These are phyloP conservation scores for Coccomyxa sp. DNA, from an alignment of 139 green algal species.

Conservation along the genomic window DNA sequence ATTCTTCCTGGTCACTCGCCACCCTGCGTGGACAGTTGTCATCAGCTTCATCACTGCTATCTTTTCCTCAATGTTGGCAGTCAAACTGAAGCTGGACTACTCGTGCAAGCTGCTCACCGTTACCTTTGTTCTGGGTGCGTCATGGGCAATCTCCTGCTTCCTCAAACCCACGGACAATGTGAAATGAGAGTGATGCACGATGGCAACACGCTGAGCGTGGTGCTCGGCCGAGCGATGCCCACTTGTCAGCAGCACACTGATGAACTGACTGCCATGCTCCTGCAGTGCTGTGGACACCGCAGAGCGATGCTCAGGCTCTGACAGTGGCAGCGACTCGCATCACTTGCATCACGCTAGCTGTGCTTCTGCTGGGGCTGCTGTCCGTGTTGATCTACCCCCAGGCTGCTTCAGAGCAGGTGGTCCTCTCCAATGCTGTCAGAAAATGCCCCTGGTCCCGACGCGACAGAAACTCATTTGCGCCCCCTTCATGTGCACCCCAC, in stretches of 20 bases:
- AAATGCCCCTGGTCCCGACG: background rate
- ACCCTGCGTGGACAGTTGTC: background rate
- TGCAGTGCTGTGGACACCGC: background rate
- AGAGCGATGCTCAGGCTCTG: background rate
- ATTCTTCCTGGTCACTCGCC: background rate
- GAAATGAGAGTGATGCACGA: background rate
- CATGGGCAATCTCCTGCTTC: background rate
- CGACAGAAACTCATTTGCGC: background rate
- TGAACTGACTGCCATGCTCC: background rate
- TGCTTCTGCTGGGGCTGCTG: background rate
- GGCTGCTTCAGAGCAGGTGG: background rate
- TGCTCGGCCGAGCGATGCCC: background rate
- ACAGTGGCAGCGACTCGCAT: background rate
- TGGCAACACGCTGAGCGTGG: background rate
- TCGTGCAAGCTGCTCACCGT: background rate
- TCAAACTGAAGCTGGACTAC: background rate
- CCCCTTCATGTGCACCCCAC: no score
- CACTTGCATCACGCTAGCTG: background rate
- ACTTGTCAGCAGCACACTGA: background rate
- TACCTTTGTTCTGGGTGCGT: background rate
- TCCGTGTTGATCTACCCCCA: background rate
- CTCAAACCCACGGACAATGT: background rate
- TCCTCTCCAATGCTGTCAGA: background rate
- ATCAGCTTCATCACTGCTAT: background rate
- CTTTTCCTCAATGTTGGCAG: background rate